phyloP scores from a whole-genome alignment of 345 rosid genomes.

The Syzygium jambos region DNA sequence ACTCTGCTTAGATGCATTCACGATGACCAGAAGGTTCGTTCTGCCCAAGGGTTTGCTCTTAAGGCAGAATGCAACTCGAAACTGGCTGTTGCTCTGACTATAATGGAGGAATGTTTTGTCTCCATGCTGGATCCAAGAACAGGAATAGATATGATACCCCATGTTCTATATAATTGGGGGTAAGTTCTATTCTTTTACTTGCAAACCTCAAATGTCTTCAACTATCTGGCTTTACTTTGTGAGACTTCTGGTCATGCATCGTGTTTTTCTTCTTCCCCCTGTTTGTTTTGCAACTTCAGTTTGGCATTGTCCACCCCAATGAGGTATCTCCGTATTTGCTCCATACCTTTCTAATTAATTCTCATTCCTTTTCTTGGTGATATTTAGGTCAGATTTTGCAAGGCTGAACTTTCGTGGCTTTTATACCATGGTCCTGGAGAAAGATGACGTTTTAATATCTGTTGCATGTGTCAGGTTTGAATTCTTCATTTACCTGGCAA shows the following conservation, averaged over 20 bases:
- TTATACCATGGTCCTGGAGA: conserved; percentile 83
- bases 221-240: background rate
- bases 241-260: background rate
- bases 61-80: conserved; percentile 96
- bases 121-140: conserved; percentile 95
- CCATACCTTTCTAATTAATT: background rate
- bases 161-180: conserved; percentile 88
- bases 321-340: background rate
- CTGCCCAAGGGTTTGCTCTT: conserved; percentile 61
- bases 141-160: conserved; percentile 92
- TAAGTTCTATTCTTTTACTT: conserved; percentile 2
- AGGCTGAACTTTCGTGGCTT: conserved; percentile 78
- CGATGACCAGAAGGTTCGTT: conserved; percentile 71
- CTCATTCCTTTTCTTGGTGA: conserved; percentile 6
- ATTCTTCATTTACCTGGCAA: background rate
- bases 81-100: conserved; percentile 78
- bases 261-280: background rate
- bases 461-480: conserved; percentile 89
- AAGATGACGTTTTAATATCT: conserved; percentile 67
- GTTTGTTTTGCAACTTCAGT: background rate
- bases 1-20: conserved; percentile 71
- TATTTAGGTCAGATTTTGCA: conserved; percentile 69
- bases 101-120: conserved; percentile 93
- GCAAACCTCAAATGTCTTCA: background rate
- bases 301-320: background rate